Conservation (phyloP, 306 rosid genomes). For the Herpetospermum pedunculosum region DNA sequence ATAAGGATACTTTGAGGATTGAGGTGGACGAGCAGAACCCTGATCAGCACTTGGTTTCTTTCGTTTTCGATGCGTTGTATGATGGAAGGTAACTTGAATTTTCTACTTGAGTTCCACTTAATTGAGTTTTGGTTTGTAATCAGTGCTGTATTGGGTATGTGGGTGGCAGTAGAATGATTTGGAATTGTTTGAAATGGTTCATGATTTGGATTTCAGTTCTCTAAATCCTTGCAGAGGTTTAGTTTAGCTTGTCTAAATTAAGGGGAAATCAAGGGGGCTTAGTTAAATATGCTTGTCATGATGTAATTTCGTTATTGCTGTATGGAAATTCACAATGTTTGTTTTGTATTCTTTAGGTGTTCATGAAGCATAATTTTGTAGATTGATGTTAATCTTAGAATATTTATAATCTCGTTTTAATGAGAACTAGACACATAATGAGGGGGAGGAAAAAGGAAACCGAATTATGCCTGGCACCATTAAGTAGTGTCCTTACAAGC, state of each 20-base stretch:
- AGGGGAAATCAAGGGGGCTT: not conserved
- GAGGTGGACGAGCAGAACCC: conserved; percentile 49
- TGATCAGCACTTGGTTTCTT: conserved; percentile 56
- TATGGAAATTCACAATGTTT: not conserved
- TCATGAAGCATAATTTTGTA: not conserved
- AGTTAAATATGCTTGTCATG: not conserved
- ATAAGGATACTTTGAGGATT: conserved; percentile 49
- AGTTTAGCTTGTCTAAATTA: not conserved
- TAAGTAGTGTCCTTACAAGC: not conserved
- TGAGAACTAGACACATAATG: not conserved
- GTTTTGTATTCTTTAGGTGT: not conserved
- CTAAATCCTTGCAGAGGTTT: not conserved
- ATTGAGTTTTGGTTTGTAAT: not conserved
- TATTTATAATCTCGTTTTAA: not conserved
- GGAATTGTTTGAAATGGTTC: not conserved
- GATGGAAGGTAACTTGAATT: conserved; percentile 53
- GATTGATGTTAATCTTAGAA: not conserved
- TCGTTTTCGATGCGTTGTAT: conserved; percentile 68
- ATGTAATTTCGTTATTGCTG: not conserved
- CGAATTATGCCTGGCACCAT: not conserved
- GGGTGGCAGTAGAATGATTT: not conserved
- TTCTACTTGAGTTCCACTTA: not conserved
- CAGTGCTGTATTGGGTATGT: not conserved
- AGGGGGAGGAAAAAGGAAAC: not conserved
- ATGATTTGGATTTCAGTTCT: not conserved